A percentile compares a stretch with the other conserved stretches of the same genome.
These are phyloP conservation scores for Metarhizium sp. DNA, from an alignment of 2,329 filamentous ascomycete species.

Conservation along the genomic window DNA sequence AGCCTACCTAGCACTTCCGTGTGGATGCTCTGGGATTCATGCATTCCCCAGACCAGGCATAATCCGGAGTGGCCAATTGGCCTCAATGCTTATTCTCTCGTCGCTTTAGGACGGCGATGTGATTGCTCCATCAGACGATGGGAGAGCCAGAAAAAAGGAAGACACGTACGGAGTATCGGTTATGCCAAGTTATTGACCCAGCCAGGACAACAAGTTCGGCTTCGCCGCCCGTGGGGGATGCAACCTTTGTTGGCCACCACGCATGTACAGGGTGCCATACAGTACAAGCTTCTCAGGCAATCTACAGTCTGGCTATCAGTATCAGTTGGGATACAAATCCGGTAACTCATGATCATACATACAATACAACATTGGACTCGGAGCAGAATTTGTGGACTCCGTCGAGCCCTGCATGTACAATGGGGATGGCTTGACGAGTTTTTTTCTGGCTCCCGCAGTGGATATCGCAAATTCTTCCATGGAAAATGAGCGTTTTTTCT, in stretches of 20 bases:
- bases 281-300: not conserved
- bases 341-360: too few species aligned
- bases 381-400: constrained; percentile 1
- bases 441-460: constrained; percentile 7
- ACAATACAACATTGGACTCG: not conserved
- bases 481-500: constrained; percentile 6
- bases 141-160: not conserved
- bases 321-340: not conserved
- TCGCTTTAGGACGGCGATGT: not conserved
- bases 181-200: not conserved
- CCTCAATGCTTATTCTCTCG: not conserved
- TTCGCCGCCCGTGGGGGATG: constrained; percentile 1
- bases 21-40: not conserved
- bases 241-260: too few species aligned
- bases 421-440: constrained; percentile 4
- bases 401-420: constrained; percentile 1
- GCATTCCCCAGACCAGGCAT: constrained; percentile 3
- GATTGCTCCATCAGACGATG: not conserved
- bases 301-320: not conserved
- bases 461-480: constrained; percentile 1
- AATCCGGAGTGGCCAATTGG: not conserved
- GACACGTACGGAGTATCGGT: not conserved
- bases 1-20: not conserved
- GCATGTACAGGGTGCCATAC: too few species aligned
- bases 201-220: not conserved